phyloP scores from a whole-genome alignment of 1,139 yeast genomes.

The Pichia kudriavzevii region DNA sequence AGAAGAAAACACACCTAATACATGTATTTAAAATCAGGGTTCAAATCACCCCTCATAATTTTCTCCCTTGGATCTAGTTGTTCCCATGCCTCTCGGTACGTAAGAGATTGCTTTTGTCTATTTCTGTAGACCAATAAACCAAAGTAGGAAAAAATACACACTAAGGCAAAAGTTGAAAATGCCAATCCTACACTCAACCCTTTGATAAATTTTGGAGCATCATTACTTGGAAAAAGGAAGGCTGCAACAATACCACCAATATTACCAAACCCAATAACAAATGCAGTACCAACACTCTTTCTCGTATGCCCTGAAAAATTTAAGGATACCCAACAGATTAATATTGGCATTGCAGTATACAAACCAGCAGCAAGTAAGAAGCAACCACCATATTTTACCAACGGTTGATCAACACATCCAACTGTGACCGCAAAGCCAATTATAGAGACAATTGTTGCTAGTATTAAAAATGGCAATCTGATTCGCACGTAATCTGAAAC shows the following conservation, averaged over 20 bases:
- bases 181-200: constrained; percentile 50
- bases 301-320: constrained; percentile 66
- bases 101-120: constrained; percentile 32
- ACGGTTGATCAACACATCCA: constrained; percentile 25
- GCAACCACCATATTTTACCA: constrained; percentile 61
- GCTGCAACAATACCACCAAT: constrained; percentile 77
- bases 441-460: constrained; percentile 37
- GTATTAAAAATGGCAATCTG: constrained; percentile 43
- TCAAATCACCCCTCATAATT: constrained; percentile 54
- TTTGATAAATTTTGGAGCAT: constrained; percentile 51
- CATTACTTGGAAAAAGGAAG: constrained; percentile 47
- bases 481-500: constrained; percentile 41
- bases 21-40: constrained; percentile 44
- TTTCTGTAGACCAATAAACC: constrained; percentile 35
- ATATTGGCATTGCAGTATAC: constrained; percentile 66
- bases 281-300: constrained; percentile 66
- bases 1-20: constrained; percentile 14
- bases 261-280: constrained; percentile 76
- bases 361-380: constrained; percentile 61
- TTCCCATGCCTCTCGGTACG: constrained; percentile 37
- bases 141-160: constrained; percentile 39
- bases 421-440: constrained; percentile 50
- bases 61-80: constrained; percentile 40
- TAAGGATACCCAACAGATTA: constrained; percentile 65
- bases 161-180: constrained; percentile 45